phyloP scores from a whole-genome alignment of 257 asterid species.

The Solanum chmielewskii region DNA sequence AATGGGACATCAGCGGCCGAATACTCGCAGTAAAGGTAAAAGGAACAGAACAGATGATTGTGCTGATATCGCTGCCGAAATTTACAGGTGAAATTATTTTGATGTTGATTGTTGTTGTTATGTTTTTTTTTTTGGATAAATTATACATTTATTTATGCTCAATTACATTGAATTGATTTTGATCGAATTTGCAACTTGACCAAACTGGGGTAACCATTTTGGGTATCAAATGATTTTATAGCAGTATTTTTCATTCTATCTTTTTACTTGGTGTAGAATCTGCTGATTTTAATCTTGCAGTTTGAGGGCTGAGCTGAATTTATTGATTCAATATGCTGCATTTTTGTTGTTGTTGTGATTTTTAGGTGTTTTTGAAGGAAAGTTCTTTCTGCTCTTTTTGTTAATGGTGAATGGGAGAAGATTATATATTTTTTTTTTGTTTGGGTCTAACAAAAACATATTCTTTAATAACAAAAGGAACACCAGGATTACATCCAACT shows the following conservation, averaged over 20 bases:
- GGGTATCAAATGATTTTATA: neutral
- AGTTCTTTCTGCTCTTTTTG: neutral
- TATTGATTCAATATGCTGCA: neutral
- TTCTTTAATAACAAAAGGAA: neutral
- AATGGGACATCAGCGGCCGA: slow-evolving; percentile 67
- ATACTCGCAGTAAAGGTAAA: slow-evolving; percentile 84
- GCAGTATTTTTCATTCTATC: neutral
- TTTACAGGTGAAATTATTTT: slow-evolving; percentile 37
- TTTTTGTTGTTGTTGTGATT: neutral
- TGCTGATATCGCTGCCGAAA: slow-evolving; percentile 51
- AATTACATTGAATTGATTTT: neutral
- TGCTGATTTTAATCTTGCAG: neutral
- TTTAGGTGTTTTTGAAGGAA: neutral
- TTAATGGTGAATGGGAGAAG: too few relatives aligned
- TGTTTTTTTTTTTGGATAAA: neutral
- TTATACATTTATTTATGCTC: neutral
- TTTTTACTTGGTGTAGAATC: neutral
- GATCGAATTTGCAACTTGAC: neutral
- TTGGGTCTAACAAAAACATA: neutral
- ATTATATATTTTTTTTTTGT: too few relatives aligned
- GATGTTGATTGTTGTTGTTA: neutral
- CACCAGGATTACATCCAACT: neutral
- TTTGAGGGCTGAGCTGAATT: neutral
- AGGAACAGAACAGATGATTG: slow-evolving; percentile 60
- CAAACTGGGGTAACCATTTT: neutral